Conservation (phyloP, 805 yeast species). For the Naumovozyma dairenensis region DNA sequence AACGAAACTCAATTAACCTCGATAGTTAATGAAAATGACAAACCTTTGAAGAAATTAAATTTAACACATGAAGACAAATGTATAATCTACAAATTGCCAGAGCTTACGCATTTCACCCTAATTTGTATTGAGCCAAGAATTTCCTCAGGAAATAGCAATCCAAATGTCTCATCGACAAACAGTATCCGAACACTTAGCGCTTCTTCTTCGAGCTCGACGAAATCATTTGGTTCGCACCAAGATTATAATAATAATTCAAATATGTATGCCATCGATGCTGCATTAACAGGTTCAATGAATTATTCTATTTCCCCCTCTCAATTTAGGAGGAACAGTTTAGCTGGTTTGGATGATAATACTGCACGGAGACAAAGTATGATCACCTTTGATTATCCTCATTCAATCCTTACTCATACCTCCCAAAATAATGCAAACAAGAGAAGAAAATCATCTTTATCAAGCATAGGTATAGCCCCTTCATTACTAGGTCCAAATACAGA, state of each 20-base stretch:
- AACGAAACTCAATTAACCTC: conserved; percentile 8
- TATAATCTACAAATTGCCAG: conserved; percentile 9
- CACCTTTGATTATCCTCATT: conserved; percentile 3
- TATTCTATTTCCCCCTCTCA: conserved; percentile 18
- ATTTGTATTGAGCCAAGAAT: background rate
- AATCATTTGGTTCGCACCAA: background rate
- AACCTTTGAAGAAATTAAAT: conserved; percentile 2
- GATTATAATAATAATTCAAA: background rate
- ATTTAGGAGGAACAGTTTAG: conserved; percentile 17
- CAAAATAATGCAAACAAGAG: conserved; percentile 1
- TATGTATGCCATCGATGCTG: background rate
- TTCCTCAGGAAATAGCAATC: background rate
- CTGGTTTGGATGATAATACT: conserved; percentile 13
- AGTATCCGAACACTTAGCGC: no score
- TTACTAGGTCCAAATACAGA: conserved; percentile 1
- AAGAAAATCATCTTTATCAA: conserved; percentile 11
- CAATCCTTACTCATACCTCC: no score
- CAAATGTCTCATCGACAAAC: no score
- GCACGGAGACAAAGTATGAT: conserved; percentile 17
- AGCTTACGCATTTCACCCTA: conserved; percentile 5
- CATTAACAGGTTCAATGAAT: background rate
- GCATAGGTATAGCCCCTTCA: conserved; percentile 4
- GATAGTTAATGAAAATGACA: conserved; percentile 5
- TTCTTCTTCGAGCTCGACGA: no score
- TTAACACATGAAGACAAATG: conserved; percentile 6